Evolutionary conservation across 2,329 filamentous ascomycete genomes (phyloP), one percentile per base, ranked within the genome.

Genomic region (Huntiella bhutanensis): DNA sequence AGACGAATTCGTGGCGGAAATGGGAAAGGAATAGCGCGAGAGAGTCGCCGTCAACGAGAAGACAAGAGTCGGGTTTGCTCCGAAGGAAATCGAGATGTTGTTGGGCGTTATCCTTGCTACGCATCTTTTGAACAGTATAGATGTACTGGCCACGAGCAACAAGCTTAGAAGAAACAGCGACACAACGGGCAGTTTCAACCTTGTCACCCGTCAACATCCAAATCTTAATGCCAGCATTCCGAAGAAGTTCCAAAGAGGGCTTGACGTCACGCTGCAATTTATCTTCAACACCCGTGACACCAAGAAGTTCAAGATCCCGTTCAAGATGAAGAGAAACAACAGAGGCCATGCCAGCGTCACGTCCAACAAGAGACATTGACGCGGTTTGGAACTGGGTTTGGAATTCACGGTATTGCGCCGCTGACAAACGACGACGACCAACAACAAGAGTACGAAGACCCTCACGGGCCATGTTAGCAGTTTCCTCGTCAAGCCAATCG

Each of bases 161-260:
- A 5, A 98, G 72, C 60, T 95, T 95, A 28, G 88, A 87, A 57
- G 82, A 92, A 38, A 98, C 82, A 2, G 91, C 92, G 10, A 98
- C 88, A 61, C 91, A 98, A 33, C 91, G 79, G 12, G 91, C 91
- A 11, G 91, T 98, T 63, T 98, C 91, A 2, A 98, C 84, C 63
- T 98, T 98, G 68, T 98, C 91, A 41, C 91, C 91, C 0, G 91
- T 98, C 59, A 98, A 69, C 91, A 98, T 98, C 91, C 91, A 98
- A 43, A 98, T 96, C 62, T 96, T 96, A 64, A 98, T 91, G 19
- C 91, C 91, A 0, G 91, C 91, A 56, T 98, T 98, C 53, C 91
- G 83, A 45, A 98, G 73, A 4, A 98, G 74, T 61, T 98, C 92
- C 4, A 98, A 70, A 0, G 86, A 94, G 1, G 88, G 82, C 60